Conservation (phyloP, 2,329 filamentous ascomycete species). For the Calonectria naviculata region DNA sequence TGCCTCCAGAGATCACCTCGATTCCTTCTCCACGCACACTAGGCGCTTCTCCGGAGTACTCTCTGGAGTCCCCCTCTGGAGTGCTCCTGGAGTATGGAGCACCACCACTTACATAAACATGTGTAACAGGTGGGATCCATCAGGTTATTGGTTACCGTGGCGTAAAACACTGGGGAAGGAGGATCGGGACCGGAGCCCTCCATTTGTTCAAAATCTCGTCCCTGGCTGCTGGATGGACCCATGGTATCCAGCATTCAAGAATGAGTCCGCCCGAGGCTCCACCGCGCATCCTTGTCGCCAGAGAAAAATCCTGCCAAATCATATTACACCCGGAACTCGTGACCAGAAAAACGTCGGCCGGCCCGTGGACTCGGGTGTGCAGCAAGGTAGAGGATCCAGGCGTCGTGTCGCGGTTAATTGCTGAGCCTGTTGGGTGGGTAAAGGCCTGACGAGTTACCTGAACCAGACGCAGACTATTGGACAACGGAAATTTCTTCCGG, state of each 20-base stretch:
- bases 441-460: not conserved
- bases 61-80: not conserved
- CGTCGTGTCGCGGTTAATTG: constrained; percentile 1
- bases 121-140: not conserved
- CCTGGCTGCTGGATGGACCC: not conserved
- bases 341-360: constrained; percentile 14
- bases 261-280: constrained; percentile 17
- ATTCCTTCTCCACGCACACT: not conserved
- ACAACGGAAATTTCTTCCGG: constrained; percentile 2
- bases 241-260: constrained; percentile 9
- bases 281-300: not conserved
- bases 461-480: not conserved
- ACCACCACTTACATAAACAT: constrained; percentile 4
- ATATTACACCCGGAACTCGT: constrained; percentile 7
- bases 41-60: not conserved
- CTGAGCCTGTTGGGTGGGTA: constrained; percentile 5
- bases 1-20: constrained; percentile 1
- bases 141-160: not conserved
- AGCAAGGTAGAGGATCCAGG: constrained; percentile 5
- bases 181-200: not conserved
- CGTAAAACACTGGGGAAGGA: not conserved
- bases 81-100: not conserved
- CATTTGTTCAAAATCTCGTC: not conserved
- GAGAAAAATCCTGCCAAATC: not conserved
- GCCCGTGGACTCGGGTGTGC: constrained; percentile 13